Percentiles rank a stretch among this genome's conserved stretches.
Evolutionary conservation across 1,284 basidiomycete species (phyloP).

Genomic region (Naganishia cerealis): DNA sequence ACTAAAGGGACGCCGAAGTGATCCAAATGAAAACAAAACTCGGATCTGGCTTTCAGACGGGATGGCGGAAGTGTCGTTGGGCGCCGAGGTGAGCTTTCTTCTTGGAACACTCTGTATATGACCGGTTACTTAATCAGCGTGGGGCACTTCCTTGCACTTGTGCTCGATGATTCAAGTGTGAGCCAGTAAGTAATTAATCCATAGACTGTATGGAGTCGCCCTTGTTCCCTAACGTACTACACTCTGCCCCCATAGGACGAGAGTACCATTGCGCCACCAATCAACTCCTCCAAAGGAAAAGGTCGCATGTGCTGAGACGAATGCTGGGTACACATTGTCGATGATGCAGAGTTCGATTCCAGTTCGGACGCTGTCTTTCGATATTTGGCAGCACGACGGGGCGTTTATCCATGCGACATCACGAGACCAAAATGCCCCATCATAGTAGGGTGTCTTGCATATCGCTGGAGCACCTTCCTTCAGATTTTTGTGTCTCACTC

Average conservation of each 20-base stretch:
- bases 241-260: conserved; percentile 19
- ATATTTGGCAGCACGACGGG: background rate
- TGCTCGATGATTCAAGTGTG: conserved; percentile 12
- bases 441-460: too few species aligned
- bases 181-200: conserved; percentile 11
- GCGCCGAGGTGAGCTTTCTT: conserved; percentile 23
- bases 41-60: conserved; percentile 32
- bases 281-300: conserved; percentile 32
- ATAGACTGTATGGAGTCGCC: background rate
- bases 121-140: background rate
- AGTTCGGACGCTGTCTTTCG: background rate
- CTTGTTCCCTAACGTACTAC: background rate
- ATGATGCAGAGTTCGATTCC: background rate
- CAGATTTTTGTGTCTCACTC: too few species aligned
- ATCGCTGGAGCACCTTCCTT: too few species aligned
- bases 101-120: background rate
- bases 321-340: too few species aligned
- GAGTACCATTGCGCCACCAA: conserved; percentile 29
- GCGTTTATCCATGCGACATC: background rate
- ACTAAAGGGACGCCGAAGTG: conserved; percentile 21
- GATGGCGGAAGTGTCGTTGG: conserved; percentile 28
- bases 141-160: background rate
- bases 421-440: background rate
- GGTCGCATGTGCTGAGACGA: conserved; percentile 3
- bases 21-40: conserved; percentile 21